Conservation (phyloP, 139 green algal genomes). For the Chlorokybus atmophyticus region DNA sequence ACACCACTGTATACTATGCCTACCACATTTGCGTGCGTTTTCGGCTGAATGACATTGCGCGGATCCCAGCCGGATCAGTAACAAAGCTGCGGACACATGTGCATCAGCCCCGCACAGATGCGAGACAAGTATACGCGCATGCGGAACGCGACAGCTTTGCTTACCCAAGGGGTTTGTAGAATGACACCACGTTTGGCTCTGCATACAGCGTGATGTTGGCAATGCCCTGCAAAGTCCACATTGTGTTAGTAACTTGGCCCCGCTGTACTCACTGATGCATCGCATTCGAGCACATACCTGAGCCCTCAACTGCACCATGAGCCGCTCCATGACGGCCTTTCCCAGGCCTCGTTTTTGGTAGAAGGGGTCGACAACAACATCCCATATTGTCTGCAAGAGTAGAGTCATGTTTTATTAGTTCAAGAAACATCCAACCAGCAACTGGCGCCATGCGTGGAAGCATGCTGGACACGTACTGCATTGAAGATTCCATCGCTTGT, state of each 20-base stretch:
- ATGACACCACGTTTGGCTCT: conserved; percentile 17
- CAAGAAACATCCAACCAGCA: no score
- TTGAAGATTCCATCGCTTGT: background rate
- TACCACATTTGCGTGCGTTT: no score
- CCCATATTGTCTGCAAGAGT: background rate
- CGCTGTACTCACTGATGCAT: no score
- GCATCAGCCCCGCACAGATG: background rate
- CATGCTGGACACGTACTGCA: no score
- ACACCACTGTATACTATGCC: no score
- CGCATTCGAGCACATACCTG: no score
- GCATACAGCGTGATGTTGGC: conserved; percentile 21
- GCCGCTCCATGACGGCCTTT: no score
- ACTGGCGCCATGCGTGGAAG: no score
- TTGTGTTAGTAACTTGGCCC: no score
- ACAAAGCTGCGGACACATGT: conserved; percentile 2
- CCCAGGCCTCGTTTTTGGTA: background rate
- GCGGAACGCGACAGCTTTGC: background rate
- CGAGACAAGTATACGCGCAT: background rate
- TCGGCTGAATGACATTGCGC: conserved; percentile 12
- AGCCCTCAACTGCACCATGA: no score
- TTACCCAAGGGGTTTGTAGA: conserved; percentile 15
- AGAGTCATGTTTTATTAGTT: no score
- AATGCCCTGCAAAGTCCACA: background rate
- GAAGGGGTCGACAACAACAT: background rate
- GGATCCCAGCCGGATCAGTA: conserved; percentile 13